phyloP scores from a whole-genome alignment of 805 yeast species.

The Blastobotrys muscicola region DNA sequence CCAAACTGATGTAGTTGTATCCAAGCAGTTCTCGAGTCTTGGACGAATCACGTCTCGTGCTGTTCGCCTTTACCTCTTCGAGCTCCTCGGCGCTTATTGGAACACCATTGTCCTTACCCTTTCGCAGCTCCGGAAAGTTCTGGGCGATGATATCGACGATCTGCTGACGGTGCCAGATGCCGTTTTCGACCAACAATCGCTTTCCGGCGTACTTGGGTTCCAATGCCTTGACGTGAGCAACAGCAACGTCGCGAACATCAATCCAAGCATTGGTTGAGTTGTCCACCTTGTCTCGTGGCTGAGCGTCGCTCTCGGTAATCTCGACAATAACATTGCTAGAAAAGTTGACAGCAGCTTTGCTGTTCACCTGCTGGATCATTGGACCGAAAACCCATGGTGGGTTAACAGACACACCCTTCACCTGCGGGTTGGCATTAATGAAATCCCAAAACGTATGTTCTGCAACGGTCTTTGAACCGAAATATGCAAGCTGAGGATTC shows the following conservation, averaged over 20 bases:
- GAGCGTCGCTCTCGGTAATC: conserved; percentile 2
- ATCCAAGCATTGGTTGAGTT: conserved; percentile 23
- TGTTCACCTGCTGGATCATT: conserved; percentile 19
- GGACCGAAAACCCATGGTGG: conserved; percentile 31
- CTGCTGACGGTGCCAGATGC: conserved; percentile 10
- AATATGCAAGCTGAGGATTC: no score
- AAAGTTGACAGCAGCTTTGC: conserved; percentile 14
- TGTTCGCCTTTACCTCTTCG: no score
- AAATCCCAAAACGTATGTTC: conserved; percentile 52
- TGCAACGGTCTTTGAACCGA: conserved; percentile 43
- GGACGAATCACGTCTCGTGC: no score
- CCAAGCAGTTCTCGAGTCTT: no score
- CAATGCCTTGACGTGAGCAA: conserved; percentile 44
- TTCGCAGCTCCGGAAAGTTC: conserved; percentile 6
- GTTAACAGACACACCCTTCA: conserved; percentile 20
- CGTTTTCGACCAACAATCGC: conserved; percentile 21
- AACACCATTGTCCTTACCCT: background rate
- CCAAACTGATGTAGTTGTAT: no score
- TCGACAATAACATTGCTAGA: background rate
- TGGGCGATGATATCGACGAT: conserved; percentile 14
- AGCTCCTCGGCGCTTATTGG: background rate
- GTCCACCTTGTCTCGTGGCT: no score
- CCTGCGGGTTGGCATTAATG: conserved; percentile 24
- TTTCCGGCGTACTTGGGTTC: conserved; percentile 15
- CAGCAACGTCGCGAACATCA: conserved; percentile 57